These are phyloP conservation scores for Elymus sibiricus DNA, from an alignment of 176 grass and related monocot species.

Conservation along the genomic window DNA sequence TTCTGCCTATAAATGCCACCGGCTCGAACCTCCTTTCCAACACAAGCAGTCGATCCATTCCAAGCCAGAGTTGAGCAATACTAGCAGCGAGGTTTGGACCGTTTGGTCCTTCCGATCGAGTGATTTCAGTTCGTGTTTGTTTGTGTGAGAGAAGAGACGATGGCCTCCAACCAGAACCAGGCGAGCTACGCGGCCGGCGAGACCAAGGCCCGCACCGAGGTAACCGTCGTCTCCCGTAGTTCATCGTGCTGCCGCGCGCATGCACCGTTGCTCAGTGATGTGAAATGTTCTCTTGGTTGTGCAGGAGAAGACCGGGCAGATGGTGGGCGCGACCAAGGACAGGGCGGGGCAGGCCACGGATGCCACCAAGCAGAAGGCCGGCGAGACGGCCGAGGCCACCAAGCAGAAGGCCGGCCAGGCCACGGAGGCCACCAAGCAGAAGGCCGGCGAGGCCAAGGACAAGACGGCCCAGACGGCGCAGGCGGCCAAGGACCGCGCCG, in stretches of 20 bases:
- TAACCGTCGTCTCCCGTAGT: neutral
- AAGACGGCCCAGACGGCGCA: slow-evolving; percentile 11
- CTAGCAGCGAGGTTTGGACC: neutral
- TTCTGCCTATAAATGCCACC: neutral
- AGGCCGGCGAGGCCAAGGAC: slow-evolving; percentile 47
- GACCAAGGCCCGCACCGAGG: slow-evolving; percentile 48
- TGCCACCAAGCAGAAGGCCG: slow-evolving; percentile 45
- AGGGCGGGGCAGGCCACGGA: slow-evolving; percentile 25
- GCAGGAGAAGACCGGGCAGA: slow-evolving; percentile 35
- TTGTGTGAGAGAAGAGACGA: neutral
- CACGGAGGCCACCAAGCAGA: slow-evolving; percentile 33
- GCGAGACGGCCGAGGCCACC: slow-evolving; percentile 9
- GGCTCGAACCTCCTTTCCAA: neutral
- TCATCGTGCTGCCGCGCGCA: no score
- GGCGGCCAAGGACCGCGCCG: slow-evolving; percentile 19
- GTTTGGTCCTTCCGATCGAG: neutral
- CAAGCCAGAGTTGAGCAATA: no score
- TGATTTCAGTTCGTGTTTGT: no score
- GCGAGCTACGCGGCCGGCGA: slow-evolving; percentile 40
- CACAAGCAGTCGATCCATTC: no score
- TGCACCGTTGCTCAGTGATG: neutral
- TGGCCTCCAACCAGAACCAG: slow-evolving; percentile 41
- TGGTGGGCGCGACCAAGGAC: slow-evolving; percentile 10
- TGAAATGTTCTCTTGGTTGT: neutral
- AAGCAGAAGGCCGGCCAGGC: slow-evolving; percentile 10